phyloP scores from a whole-genome alignment of 768 basidiomycete species.

The Piloderma croceum region DNA sequence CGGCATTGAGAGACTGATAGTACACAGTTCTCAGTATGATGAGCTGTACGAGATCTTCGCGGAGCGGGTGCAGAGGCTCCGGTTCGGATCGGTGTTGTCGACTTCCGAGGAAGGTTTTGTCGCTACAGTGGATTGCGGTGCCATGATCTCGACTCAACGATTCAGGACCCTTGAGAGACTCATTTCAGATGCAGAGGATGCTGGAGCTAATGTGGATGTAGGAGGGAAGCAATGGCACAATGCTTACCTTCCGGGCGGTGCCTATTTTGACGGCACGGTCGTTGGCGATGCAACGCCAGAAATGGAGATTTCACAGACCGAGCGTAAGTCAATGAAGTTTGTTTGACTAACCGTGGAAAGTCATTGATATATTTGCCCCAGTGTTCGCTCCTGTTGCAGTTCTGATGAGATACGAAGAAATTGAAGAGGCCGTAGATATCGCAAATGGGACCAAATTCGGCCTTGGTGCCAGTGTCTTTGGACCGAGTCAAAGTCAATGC shows the following conservation, averaged over 20 bases:
- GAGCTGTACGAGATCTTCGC: constrained; percentile 61
- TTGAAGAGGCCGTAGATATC: constrained; percentile 82
- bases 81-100: constrained; percentile 72
- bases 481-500: constrained; percentile 74
- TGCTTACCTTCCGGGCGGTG: constrained; percentile 61
- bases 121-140: constrained; percentile 75
- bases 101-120: constrained; percentile 64
- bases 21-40: constrained; percentile 74
- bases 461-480: constrained; percentile 92
- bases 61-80: constrained; percentile 61
- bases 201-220: constrained; percentile 50
- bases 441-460: constrained; percentile 88
- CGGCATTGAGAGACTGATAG: constrained; percentile 89
- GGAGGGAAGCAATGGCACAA: constrained; percentile 61
- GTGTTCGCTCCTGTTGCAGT: constrained; percentile 93
- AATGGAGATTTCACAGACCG: constrained; percentile 75
- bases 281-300: constrained; percentile 67
- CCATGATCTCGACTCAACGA: constrained; percentile 75
- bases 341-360: too few species aligned
- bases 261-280: constrained; percentile 85
- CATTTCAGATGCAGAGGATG: constrained; percentile 60
- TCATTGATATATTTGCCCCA: constrained; percentile 26
- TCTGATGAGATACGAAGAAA: constrained; percentile 75
- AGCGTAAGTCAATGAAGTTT: constrained; percentile 49
- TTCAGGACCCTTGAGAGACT: constrained; percentile 65